These are phyloP conservation scores for Microthyrium microscopicum DNA, from an alignment of 2,329 filamentous ascomycete genomes.

Conservation along the genomic window DNA sequence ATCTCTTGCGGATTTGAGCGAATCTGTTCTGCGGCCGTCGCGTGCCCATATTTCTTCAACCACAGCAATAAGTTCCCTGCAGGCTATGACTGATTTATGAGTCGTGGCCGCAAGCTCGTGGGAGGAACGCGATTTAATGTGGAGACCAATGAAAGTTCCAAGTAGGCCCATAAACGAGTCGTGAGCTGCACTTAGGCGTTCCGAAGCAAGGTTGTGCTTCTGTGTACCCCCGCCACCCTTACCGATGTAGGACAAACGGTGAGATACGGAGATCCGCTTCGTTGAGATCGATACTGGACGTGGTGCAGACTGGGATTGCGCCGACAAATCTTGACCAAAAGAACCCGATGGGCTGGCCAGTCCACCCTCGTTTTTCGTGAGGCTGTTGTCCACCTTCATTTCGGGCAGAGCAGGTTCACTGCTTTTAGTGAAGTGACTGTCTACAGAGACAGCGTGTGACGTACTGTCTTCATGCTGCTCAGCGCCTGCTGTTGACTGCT, in stretches of 20 bases:
- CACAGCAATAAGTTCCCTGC: conserved; percentile 60
- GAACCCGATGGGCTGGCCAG: too few relatives aligned
- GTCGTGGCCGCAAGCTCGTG: conserved; percentile 69
- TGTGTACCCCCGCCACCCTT: conserved; percentile 41
- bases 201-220: conserved; percentile 63
- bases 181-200: conserved; percentile 62
- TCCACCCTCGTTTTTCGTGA: too few relatives aligned
- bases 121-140: conserved; percentile 82
- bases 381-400: too few relatives aligned
- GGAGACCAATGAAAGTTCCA: conserved; percentile 83
- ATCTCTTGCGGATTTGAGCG: conserved; percentile 51
- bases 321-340: neutral
- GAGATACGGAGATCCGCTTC: conserved; percentile 40
- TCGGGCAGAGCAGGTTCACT: too few relatives aligned
- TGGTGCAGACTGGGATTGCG: conserved; percentile 1
- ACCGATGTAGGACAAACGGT: conserved; percentile 62
- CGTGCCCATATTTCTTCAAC: conserved; percentile 71
- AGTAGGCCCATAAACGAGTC: conserved; percentile 82
- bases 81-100: conserved; percentile 67
- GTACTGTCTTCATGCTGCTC: conserved; percentile 2
- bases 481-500: conserved; percentile 5
- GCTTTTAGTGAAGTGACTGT: too few relatives aligned
- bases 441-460: too few relatives aligned
- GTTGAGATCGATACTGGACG: conserved; percentile 16
- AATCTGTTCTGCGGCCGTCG: conserved; percentile 49